Conservation (phyloP, 805 yeast genomes). For the Trichomonascus vanleenenianus region DNA sequence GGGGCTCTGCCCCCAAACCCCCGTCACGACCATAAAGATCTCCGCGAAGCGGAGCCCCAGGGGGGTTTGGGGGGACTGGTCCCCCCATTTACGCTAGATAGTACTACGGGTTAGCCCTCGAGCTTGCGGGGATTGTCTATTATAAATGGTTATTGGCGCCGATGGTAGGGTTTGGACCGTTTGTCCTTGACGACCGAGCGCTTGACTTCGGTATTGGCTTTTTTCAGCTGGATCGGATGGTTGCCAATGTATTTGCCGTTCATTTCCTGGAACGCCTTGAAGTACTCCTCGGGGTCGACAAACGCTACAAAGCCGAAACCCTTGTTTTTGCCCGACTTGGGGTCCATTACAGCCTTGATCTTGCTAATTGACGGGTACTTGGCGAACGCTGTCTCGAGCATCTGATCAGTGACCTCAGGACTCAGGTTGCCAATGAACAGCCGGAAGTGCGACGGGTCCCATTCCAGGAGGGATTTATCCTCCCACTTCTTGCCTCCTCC, state of each 20-base stretch:
- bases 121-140: too few relatives aligned
- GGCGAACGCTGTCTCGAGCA: slow-evolving; percentile 47
- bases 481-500: slow-evolving; percentile 45
- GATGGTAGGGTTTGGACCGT: neutral
- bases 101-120: too few relatives aligned
- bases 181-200: slow-evolving; percentile 1
- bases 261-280: slow-evolving; percentile 65
- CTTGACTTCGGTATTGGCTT: slow-evolving; percentile 37
- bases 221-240: slow-evolving; percentile 61
- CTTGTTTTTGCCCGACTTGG: slow-evolving; percentile 38
- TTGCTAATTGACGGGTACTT: slow-evolving; percentile 47
- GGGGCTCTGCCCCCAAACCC: too few relatives aligned
- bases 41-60: too few relatives aligned
- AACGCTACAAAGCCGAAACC: slow-evolving; percentile 77
- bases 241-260: slow-evolving; percentile 70
- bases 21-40: too few relatives aligned
- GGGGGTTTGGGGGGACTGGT: too few relatives aligned
- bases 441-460: slow-evolving; percentile 67
- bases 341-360: slow-evolving; percentile 52
- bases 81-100: too few relatives aligned
- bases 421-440: slow-evolving; percentile 72
- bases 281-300: slow-evolving; percentile 54
- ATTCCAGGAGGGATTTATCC: slow-evolving; percentile 42
- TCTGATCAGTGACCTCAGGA: slow-evolving; percentile 52
- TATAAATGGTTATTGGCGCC: too few relatives aligned